Base-by-base conservation (phyloP, 495 filamentous ascomycete species). In the Penicillium alfredii region DNA sequence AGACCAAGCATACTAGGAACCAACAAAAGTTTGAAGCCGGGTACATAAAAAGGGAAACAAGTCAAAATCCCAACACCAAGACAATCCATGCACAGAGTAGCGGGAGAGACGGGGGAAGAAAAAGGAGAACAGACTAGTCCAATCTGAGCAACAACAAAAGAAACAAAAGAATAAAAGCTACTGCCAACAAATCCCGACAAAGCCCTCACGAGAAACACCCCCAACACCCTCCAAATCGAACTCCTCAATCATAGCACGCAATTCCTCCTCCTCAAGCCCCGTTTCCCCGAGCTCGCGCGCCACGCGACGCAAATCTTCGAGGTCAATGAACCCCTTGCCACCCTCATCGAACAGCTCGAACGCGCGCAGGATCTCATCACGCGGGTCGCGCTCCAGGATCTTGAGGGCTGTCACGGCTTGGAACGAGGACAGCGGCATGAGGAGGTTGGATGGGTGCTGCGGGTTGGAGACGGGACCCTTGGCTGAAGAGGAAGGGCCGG, bases 231-330 rank as follows among this genome's bases (percentile, higher is more conserved):
- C 84, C 39, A 95, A 67, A 70, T 98, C 92, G 73, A 98, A 98
- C 68, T 98, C 92, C 63, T 95, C 88, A 66, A 98, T 86, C 92
- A 98, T 98, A 53, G 90, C 87, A 42, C 73, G 69, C 27, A 98
- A 63, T 63, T 98, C 90, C 46, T 93, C 86, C 53, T 98, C 89
- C 52, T 93, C 87, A 24, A 98, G 66, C 4, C 78, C 78, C 27
- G 78, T 82, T 62, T 98, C 90, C 1, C 89, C 89, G 14, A 98
- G 61, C 63, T 96, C 92, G 48, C 88, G 74, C 44, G 92, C 88
- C 31, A 98, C 90, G 20, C 85, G 66, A 39, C 86, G 65, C 51
- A 98, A 55, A 70, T 98, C 92, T 35, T 87, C 79, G 13, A 95
- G 66, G 30, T 78, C 82, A 41, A 98, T 95, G 45, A 81, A 78